A percentile compares a stretch with the other conserved stretches of the same genome.
These are phyloP conservation scores for Globisporangium parvum DNA, from an alignment of 352 stramenopile genomes.

Conservation along the genomic window DNA sequence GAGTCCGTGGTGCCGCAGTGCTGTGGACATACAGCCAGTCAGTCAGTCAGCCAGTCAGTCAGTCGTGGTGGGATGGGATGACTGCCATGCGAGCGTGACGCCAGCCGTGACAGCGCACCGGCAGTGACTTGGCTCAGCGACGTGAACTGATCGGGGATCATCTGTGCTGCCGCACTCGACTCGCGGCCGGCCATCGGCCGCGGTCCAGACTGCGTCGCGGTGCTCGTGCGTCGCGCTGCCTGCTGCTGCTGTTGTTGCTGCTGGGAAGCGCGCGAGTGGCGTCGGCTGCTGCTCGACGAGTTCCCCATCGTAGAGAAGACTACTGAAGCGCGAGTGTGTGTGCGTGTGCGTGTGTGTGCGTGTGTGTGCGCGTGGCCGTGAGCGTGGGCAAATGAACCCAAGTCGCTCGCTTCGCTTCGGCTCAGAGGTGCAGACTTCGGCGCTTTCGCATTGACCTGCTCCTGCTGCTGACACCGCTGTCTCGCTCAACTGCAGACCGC, in stretches of 20 bases:
- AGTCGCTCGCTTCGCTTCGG: neutral
- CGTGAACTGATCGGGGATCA: slow-evolving; percentile 70
- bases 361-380: neutral
- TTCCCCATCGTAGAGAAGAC: slow-evolving; percentile 24
- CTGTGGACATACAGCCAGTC: slow-evolving; percentile 10
- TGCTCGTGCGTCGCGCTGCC: slow-evolving; percentile 3
- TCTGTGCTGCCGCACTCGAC: slow-evolving; percentile 23
- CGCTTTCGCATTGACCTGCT: neutral
- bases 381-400: neutral
- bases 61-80: neutral
- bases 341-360: neutral
- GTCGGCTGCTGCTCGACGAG: slow-evolving; percentile 13
- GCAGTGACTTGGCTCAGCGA: slow-evolving; percentile 58
- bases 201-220: slow-evolving; percentile 33
- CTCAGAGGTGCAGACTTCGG: no score
- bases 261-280: neutral
- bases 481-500: neutral
- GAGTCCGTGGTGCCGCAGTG: slow-evolving; percentile 65
- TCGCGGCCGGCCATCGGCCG: no score
- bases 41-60: neutral
- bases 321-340: neutral
- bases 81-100: no score
- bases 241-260: slow-evolving; percentile 10
- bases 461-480: no score
- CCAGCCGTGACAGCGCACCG: slow-evolving; percentile 13